These are phyloP conservation scores for Chalara sp. DNA, from an alignment of 2,329 filamentous ascomycete genomes.

Conservation along the genomic window DNA sequence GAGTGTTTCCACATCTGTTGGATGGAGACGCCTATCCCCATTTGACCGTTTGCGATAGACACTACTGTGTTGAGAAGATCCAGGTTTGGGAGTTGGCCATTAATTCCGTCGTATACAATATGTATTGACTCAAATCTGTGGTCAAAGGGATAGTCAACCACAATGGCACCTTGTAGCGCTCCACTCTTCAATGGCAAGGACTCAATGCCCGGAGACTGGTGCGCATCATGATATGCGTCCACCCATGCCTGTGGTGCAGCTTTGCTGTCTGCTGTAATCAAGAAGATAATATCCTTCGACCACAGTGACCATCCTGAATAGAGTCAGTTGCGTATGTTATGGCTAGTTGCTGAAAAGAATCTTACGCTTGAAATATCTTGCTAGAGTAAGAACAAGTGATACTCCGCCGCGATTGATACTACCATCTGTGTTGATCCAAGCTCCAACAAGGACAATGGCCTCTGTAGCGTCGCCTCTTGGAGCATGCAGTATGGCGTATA, in stretches of 20 bases:
- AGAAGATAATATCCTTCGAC: conserved; percentile 96
- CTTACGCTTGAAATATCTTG: conserved; percentile 85
- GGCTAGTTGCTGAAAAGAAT: not conserved
- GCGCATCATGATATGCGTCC: conserved; percentile 91
- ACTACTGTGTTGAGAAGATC: conserved; percentile 94
- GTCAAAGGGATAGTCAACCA: conserved; percentile 86
- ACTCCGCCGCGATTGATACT: conserved; percentile 82
- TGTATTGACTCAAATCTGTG: conserved; percentile 82
- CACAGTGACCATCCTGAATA: conserved; percentile 79
- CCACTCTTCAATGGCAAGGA: conserved; percentile 85
- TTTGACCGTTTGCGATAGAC: conserved; percentile 80
- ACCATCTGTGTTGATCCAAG: conserved; percentile 77
- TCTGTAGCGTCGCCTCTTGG: conserved; percentile 94
- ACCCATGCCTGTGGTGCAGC: conserved; percentile 95
- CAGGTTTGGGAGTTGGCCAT: conserved; percentile 90
- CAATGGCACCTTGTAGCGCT: conserved; percentile 84
- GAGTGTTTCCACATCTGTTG: conserved; percentile 79
- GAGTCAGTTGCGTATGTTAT: conserved; percentile 6
- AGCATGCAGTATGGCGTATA: conserved; percentile 89
- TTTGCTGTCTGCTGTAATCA: conserved; percentile 82
- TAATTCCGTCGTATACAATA: conserved; percentile 90
- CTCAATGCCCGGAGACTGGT: conserved; percentile 63
- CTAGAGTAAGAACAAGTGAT: conserved; percentile 76
- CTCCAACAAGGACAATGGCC: conserved; percentile 85
- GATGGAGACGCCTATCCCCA: conserved; percentile 77